Base-by-base conservation (phyloP, 2,329 filamentous ascomycete genomes). In the Penicillium olsonii region DNA sequence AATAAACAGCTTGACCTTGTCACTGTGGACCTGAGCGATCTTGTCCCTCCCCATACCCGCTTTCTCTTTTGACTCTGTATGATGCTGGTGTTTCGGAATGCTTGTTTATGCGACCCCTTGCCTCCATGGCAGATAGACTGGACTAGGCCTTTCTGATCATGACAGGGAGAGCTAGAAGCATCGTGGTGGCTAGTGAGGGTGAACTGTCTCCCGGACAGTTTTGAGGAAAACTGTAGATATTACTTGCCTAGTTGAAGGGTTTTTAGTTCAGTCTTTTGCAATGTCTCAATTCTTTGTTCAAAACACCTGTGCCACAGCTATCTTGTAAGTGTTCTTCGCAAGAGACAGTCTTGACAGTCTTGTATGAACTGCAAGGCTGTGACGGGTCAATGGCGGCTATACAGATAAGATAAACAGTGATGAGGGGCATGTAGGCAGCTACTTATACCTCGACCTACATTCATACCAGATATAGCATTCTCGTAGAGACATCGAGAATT, bases 1-100 rank as follows among this genome's bases (percentile, higher is more conserved):
- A 87, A 75, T 86, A 83, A 66, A 59, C 45, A 35, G 41, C 43
- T 44, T 44, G 67, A 59, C 46, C 29, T 47, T 46, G 48, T 45
- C 41, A 48, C 34, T 37, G 37, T 48, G 44, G 18, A 43, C 41
- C 42, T 50, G 37, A 45, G 52, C 35, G 43, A 42, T 44, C 42
- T 42, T 41, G 29, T 45, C 26, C 29, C 29, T 45, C 42, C 39
- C 22, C 29, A 31, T 55, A 50, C 44, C 12, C 41, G 47, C 19
- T 42, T 39, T 31, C 44, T 29, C 38, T 43, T 33, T 39, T 47
- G 38, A 54, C 38, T 47, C 11, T 40, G 34, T 41, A 48, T 51
- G 51, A 24, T 45, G 29, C 37, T 44, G 45, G 38, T 50, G 27
- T 48, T 49, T 47, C 37, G 19, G 42, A 18, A 34, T 51, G 29